Percentiles rank a stretch among this genome's conserved stretches.
phyloP scores from a whole-genome alignment of 805 yeast genomes.

The Metschnikowia picachoensis region DNA sequence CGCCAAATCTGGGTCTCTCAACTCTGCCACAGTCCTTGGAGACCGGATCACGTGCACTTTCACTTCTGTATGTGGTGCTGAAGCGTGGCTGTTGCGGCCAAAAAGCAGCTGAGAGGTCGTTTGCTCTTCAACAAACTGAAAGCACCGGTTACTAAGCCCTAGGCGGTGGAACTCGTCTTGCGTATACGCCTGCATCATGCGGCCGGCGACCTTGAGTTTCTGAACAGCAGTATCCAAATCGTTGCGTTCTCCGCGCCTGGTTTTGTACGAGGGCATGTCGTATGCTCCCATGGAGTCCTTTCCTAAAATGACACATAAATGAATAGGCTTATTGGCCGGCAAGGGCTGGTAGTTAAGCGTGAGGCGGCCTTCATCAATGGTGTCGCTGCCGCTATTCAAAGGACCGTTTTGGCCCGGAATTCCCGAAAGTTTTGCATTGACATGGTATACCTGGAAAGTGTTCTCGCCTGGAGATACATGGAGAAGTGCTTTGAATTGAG shows the following conservation, averaged over 20 bases:
- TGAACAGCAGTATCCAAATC: conserved; percentile 64
- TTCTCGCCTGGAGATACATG: conserved; percentile 72
- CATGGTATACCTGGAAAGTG: conserved; percentile 47
- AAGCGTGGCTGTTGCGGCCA: conserved; percentile 45
- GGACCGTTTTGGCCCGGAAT: conserved; percentile 14
- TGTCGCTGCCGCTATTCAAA: conserved; percentile 31
- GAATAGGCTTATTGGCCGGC: conserved; percentile 68
- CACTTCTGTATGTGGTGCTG: conserved; percentile 53
- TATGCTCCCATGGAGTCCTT: conserved; percentile 66
- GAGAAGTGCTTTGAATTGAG: conserved; percentile 70
- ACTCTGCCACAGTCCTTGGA: conserved; percentile 62
- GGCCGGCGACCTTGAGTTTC: conserved; percentile 76
- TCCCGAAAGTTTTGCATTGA: conserved; percentile 1
- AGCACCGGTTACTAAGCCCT: conserved; percentile 76
- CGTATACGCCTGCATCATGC: conserved; percentile 89
- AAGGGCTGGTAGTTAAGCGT: conserved; percentile 43
- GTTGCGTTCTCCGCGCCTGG: conserved; percentile 54
- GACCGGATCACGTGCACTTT: conserved; percentile 76
- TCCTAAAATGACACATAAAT: conserved; percentile 72
- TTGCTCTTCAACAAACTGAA: conserved; percentile 64
- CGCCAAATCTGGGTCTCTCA: conserved; percentile 75
- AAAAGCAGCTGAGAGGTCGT: conserved; percentile 25
- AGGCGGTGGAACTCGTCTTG: conserved; percentile 80
- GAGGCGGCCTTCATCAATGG: conserved; percentile 25
- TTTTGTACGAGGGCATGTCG: conserved; percentile 60